phyloP scores from a whole-genome alignment of 2,329 filamentous ascomycete species.

The Talaromyces sp. region DNA sequence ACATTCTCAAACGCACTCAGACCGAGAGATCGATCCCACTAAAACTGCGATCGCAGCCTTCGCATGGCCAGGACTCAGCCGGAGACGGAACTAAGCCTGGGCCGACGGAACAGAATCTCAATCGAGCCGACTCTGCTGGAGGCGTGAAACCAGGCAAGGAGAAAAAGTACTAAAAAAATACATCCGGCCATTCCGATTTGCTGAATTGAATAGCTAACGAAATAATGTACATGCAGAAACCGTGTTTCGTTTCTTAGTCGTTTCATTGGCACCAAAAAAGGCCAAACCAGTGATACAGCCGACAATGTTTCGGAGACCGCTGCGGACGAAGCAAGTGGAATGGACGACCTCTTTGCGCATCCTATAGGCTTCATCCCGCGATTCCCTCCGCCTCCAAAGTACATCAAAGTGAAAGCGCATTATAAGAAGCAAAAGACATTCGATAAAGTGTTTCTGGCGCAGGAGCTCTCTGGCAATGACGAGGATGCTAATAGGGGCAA shows the following conservation, averaged over 20 bases:
- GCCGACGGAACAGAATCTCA: constrained; percentile 23
- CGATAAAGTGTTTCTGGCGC: constrained; percentile 81
- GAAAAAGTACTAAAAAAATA: constrained; percentile 52
- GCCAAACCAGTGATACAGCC: constrained; percentile 41
- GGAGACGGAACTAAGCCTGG: constrained; percentile 18
- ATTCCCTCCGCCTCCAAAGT: constrained; percentile 82
- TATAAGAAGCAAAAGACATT: constrained; percentile 80
- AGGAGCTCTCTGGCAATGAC: constrained; percentile 70
- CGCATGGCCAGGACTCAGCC: constrained; percentile 37
- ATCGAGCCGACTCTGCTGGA: constrained; percentile 25
- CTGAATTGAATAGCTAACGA: constrained; percentile 2
- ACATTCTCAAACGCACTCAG: constrained; percentile 63
- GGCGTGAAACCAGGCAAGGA: constrained; percentile 46
- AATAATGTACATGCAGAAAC: constrained; percentile 55
- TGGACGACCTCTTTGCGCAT: constrained; percentile 76
- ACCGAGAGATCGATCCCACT: constrained; percentile 54
- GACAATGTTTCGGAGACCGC: constrained; percentile 66
- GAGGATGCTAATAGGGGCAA: constrained; percentile 16
- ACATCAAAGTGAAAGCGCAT: constrained; percentile 77
- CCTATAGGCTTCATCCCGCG: constrained; percentile 77
- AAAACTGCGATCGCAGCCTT: constrained; percentile 34
- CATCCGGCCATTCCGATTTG: neutral
- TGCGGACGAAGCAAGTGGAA: constrained; percentile 50
- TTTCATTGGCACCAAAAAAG: constrained; percentile 70
- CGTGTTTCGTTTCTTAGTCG: constrained; percentile 85